These are phyloP conservation scores for Fusarium anguioides DNA, from an alignment of 2,329 filamentous ascomycete genomes.

Conservation along the genomic window DNA sequence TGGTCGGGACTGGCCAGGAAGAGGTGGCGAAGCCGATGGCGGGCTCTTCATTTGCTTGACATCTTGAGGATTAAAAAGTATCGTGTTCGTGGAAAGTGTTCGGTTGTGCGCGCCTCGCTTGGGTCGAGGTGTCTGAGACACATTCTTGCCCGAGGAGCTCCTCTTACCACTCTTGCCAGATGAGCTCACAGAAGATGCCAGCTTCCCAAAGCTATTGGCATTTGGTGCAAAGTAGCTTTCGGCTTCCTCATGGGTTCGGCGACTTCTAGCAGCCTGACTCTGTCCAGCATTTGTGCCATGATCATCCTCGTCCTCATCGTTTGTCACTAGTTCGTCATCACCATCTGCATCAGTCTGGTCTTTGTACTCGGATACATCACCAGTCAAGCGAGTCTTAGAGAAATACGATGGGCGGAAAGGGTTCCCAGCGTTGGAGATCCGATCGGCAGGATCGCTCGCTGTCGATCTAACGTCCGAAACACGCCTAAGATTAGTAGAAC, in stretches of 20 bases:
- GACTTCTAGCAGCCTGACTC: conserved; percentile 44
- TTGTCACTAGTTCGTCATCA: conserved; percentile 88
- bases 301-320: conserved; percentile 76
- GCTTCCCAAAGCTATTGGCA: conserved; percentile 54
- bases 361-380: conserved; percentile 55
- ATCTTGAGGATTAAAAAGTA: conserved; percentile 80
- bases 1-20: conserved; percentile 47
- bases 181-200: conserved; percentile 51
- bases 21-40: conserved; percentile 58
- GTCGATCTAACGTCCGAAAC: conserved; percentile 69
- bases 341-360: conserved; percentile 85
- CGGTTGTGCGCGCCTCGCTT: conserved; percentile 70
- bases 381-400: conserved; percentile 55
- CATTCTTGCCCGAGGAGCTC: conserved; percentile 45
- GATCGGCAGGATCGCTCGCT: conserved; percentile 72
- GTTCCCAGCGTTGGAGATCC: conserved; percentile 65
- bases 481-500: conserved; percentile 59
- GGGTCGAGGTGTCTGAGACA: conserved; percentile 49
- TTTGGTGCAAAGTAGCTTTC: conserved; percentile 67
- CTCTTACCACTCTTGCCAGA: conserved; percentile 44
- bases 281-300: conserved; percentile 57
- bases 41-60: conserved; percentile 52
- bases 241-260: conserved; percentile 48
- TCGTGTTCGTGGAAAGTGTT: conserved; percentile 83
- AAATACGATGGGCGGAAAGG: conserved; percentile 39